Evolutionary conservation across 371 early-diverging fungal genomes (phyloP).

Genomic region (Mucor sp.): DNA sequence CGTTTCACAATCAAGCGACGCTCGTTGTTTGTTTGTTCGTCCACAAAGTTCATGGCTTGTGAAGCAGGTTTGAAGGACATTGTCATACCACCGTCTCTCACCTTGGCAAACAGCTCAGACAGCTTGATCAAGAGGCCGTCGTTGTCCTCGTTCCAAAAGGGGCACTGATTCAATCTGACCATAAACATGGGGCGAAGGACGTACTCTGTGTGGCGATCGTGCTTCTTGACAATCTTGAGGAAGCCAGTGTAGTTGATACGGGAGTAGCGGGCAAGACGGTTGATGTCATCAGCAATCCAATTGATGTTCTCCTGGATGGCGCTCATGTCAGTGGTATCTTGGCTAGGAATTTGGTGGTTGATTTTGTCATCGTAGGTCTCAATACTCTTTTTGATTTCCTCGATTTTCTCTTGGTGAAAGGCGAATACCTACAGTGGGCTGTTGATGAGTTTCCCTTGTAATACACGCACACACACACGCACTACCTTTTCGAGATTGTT

Average conservation of each 20-base stretch:
- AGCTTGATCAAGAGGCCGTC: slow-evolving; percentile 88
- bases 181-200: slow-evolving; percentile 87
- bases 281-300: slow-evolving; percentile 84
- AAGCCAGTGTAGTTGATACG: slow-evolving; percentile 97
- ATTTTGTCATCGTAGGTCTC: slow-evolving; percentile 66
- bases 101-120: slow-evolving; percentile 86
- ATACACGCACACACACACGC: too few relatives aligned
- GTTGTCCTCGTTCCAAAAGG: slow-evolving; percentile 92
- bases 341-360: slow-evolving; percentile 50
- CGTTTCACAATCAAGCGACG: slow-evolving; percentile 53
- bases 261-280: slow-evolving; percentile 90
- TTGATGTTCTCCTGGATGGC: slow-evolving; percentile 79
- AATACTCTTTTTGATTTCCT: slow-evolving; percentile 83
- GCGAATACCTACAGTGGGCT: slow-evolving; percentile 72
- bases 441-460: background rate
- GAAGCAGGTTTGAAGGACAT: slow-evolving; percentile 50
- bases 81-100: slow-evolving; percentile 79
- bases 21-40: background rate
- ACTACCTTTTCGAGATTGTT: slow-evolving; percentile 90
- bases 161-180: slow-evolving; percentile 82
- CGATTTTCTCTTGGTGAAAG: slow-evolving; percentile 89
- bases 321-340: slow-evolving; percentile 54
- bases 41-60: background rate
- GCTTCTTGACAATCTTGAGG: slow-evolving; percentile 97
- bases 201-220: slow-evolving; percentile 94